These are phyloP conservation scores for Nyssa sinensis DNA, from an alignment of 148 eudicot genomes.

Conservation along the genomic window DNA sequence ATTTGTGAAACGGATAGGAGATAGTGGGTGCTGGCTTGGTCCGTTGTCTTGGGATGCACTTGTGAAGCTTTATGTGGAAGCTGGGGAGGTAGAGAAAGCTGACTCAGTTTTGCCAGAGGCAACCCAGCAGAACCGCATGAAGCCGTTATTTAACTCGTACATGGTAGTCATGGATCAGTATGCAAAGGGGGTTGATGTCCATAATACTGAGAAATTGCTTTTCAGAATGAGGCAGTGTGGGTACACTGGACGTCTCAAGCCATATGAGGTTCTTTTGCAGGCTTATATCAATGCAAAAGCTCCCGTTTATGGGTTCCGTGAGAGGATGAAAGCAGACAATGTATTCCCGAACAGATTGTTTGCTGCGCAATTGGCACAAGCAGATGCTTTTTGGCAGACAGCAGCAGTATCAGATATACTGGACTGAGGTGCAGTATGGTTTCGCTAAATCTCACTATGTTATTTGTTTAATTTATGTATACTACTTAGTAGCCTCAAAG, in stretches of 20 bases:
- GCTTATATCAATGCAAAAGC: background rate
- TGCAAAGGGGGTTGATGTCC: background rate
- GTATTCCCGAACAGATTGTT: background rate
- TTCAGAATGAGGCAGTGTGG: background rate
- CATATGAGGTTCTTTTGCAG: background rate
- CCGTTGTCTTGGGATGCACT: background rate
- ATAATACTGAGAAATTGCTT: background rate
- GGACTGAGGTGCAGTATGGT: background rate
- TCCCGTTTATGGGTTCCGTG: background rate
- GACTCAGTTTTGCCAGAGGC: background rate
- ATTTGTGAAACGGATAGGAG: background rate
- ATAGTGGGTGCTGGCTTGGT: background rate
- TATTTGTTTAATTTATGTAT: background rate
- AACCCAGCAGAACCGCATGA: background rate
- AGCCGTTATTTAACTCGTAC: background rate
- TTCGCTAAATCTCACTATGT: background rate
- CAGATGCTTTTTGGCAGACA: background rate
- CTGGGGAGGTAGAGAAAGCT: background rate
- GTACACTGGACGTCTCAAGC: background rate
- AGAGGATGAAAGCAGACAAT: background rate
- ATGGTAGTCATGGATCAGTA: constrained; percentile 2
- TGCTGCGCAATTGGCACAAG: background rate
- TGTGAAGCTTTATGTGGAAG: background rate
- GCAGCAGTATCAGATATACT: background rate
- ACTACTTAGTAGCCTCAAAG: background rate